phyloP scores from a whole-genome alignment of 192 early-diverging fungal genomes.

The Helicostylum pulchrum region DNA sequence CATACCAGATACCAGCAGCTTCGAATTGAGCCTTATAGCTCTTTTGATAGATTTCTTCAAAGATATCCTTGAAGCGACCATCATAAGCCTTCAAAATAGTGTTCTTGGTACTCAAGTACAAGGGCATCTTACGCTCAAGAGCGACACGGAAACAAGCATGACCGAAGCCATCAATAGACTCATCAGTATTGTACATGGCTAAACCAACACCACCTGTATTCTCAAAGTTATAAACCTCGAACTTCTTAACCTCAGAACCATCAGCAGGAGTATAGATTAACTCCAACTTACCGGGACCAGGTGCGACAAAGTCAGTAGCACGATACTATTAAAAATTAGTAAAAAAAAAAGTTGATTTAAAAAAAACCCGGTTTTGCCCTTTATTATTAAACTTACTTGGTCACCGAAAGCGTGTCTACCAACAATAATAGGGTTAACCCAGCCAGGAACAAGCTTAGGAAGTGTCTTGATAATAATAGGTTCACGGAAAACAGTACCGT shows the following conservation, averaged over 20 bases:
- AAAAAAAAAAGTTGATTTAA: not conserved
- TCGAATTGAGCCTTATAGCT: constrained; percentile 84
- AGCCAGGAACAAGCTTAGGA: constrained; percentile 88
- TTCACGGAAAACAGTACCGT: constrained; percentile 98
- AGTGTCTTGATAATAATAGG: constrained; percentile 92
- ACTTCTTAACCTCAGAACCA: constrained; percentile 64
- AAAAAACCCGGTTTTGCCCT: not conserved
- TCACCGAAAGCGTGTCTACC: constrained; percentile 97
- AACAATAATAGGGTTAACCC: constrained; percentile 94
- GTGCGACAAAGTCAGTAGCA: constrained; percentile 93
- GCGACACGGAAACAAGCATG: constrained; percentile 93
- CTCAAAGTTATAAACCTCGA: constrained; percentile 81
- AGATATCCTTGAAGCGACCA: constrained; percentile 98
- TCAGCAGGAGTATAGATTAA: constrained; percentile 86
- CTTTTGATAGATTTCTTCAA: constrained; percentile 81
- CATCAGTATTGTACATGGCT: constrained; percentile 94
- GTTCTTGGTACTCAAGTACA: constrained; percentile 97
- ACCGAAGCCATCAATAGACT: constrained; percentile 94
- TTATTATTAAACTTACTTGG: constrained; percentile 50
- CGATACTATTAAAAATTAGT: constrained; percentile 63
- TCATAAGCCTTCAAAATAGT: constrained; percentile 97
- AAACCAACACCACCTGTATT: constrained; percentile 84
- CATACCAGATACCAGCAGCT: constrained; percentile 89
- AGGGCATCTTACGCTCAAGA: constrained; percentile 82
- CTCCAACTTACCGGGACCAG: constrained; percentile 87